These are phyloP conservation scores for Microbotryomycetes sp. DNA, from an alignment of 1,284 basidiomycete species.

Conservation along the genomic window DNA sequence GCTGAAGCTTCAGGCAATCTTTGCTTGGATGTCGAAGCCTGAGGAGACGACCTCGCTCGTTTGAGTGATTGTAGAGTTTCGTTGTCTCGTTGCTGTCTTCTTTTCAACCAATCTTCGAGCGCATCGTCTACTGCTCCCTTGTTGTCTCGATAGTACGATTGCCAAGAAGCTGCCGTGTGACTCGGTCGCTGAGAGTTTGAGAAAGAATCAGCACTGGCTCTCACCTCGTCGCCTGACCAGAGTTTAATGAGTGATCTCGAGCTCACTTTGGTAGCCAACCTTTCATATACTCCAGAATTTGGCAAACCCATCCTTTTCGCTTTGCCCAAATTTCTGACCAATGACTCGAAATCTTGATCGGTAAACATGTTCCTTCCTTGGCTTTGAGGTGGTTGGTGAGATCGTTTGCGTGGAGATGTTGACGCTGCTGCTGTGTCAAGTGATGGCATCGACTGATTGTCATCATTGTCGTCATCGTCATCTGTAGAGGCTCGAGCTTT, in stretches of 20 bases:
- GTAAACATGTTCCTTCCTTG: background rate
- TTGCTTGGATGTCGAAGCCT: background rate
- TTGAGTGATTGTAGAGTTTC: background rate
- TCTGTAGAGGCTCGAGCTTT: background rate
- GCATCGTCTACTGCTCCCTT: conserved; percentile 5
- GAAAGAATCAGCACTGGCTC: background rate
- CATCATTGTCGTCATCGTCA: background rate
- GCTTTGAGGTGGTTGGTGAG: background rate
- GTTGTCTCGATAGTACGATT: conserved; percentile 8
- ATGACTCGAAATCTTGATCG: background rate
- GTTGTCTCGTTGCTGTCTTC: background rate
- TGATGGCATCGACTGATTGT: background rate
- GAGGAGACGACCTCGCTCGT: background rate
- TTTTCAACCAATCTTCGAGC: background rate
- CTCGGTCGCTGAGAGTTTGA: conserved; percentile 4
- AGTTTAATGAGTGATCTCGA: too few species aligned
- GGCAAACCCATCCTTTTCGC: background rate
- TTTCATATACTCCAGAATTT: background rate
- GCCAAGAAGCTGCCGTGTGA: conserved; percentile 19
- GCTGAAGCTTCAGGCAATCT: background rate
- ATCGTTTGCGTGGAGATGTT: background rate
- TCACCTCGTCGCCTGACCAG: too few species aligned
- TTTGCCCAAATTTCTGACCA: background rate
- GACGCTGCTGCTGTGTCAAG: background rate
- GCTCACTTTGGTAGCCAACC: conserved; percentile 2